Evolutionary conservation across 768 basidiomycete species (phyloP).

Genomic region (Mycena galericulata): DNA sequence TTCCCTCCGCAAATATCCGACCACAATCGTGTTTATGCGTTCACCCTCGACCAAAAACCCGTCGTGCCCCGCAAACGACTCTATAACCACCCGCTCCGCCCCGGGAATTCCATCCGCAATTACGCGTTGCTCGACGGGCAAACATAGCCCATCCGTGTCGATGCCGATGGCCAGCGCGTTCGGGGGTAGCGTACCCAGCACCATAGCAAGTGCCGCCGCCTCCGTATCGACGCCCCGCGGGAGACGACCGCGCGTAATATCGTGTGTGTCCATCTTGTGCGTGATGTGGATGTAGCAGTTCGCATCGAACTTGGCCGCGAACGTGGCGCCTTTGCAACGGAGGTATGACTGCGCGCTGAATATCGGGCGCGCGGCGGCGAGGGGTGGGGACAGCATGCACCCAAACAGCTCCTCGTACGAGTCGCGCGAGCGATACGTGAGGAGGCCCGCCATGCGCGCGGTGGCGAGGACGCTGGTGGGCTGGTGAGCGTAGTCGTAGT

Average conservation of each 20-base stretch:
- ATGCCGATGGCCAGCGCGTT: constrained; percentile 89
- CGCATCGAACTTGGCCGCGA: constrained; percentile 94
- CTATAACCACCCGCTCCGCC: constrained; percentile 85
- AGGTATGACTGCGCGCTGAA: constrained; percentile 97
- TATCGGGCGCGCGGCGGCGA: constrained; percentile 71
- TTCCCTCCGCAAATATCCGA: constrained; percentile 76
- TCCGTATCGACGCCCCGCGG: constrained; percentile 32
- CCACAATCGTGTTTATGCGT: constrained; percentile 84
- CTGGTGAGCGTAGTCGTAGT: constrained; percentile 77
- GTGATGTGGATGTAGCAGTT: constrained; percentile 90
- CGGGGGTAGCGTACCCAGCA: constrained; percentile 78
- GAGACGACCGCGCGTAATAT: constrained; percentile 76
- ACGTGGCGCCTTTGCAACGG: constrained; percentile 97
- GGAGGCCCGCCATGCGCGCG: constrained; percentile 92
- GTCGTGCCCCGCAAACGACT: constrained; percentile 92
- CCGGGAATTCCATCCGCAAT: constrained; percentile 84
- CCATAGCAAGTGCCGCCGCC: constrained; percentile 59
- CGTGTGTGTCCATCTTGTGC: constrained; percentile 95
- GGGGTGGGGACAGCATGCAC: constrained; percentile 58
- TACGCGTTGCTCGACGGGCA: constrained; percentile 85
- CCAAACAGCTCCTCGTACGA: constrained; percentile 96
- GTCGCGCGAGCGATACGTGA: constrained; percentile 93
- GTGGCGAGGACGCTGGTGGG: constrained; percentile 91
- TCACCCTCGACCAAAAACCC: constrained; percentile 97
- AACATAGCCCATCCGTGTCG: constrained; percentile 94